These are phyloP conservation scores for Mikania micrantha DNA, from an alignment of 129 eudicot species.

Conservation along the genomic window DNA sequence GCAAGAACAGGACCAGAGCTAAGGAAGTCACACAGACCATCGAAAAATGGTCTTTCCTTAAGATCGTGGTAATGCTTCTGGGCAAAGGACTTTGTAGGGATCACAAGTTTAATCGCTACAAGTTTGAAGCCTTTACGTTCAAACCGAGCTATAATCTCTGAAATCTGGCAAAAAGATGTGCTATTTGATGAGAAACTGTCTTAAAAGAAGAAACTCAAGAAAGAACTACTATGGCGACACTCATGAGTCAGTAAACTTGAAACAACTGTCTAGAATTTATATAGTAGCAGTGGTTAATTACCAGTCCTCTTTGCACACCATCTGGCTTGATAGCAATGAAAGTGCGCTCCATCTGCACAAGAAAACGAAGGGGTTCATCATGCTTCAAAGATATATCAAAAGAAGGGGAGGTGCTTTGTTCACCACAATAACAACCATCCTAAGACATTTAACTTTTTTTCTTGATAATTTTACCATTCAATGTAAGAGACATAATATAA, in stretches of 20 bases:
- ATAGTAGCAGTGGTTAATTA: slow-evolving; percentile 16
- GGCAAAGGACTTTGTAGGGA: slow-evolving; percentile 91
- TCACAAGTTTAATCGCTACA: slow-evolving; percentile 79
- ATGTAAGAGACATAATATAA: too few species aligned
- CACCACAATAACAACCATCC: too few species aligned
- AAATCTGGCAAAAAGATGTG: slow-evolving; percentile 39
- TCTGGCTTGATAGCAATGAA: slow-evolving; percentile 99
- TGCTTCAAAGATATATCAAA: background rate
- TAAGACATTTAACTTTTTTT: too few species aligned
- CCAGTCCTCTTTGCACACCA: slow-evolving; percentile 99
- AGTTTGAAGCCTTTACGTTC: slow-evolving; percentile 97
- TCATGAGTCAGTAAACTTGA: background rate
- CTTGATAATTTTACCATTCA: too few species aligned
- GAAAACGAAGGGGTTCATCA: background rate
- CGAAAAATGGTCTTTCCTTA: slow-evolving; percentile 83
- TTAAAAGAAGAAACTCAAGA: background rate
- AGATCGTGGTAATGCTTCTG: slow-evolving; percentile 92
- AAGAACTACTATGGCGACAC: too few species aligned
- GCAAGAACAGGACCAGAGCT: slow-evolving; percentile 99
- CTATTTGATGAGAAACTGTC: background rate
- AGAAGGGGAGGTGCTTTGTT: too few species aligned
- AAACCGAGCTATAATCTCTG: slow-evolving; percentile 91
- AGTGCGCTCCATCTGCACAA: slow-evolving; percentile 76
- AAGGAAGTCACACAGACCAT: slow-evolving; percentile 89
- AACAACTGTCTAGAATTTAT: background rate